phyloP scores from a whole-genome alignment of 1,284 basidiomycete species.

The Golubevia sp. region DNA sequence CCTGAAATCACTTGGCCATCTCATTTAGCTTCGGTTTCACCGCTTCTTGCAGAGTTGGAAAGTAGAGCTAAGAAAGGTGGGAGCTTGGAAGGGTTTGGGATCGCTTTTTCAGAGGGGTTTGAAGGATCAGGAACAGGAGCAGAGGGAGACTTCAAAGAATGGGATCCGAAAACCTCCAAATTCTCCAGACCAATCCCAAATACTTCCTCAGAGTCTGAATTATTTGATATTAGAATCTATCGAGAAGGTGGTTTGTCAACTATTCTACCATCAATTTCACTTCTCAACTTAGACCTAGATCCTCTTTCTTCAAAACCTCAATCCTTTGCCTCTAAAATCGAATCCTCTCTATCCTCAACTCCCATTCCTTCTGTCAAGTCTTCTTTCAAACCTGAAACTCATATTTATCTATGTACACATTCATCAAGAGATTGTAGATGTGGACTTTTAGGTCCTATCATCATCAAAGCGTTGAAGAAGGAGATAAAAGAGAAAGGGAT shows the following conservation, averaged over 20 bases:
- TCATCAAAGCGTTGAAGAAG: conserved; percentile 23
- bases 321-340: too few relatives aligned
- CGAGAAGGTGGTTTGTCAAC: too few relatives aligned
- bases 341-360: too few relatives aligned
- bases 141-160: conserved; percentile 10
- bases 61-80: conserved; percentile 31
- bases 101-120: conserved; percentile 33
- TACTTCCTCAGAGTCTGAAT: conserved; percentile 32
- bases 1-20: conserved; percentile 39
- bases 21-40: conserved; percentile 36
- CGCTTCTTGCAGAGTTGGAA: conserved; percentile 42
- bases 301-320: too few relatives aligned
- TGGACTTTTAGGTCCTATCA: conserved; percentile 34
- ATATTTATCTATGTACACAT: conserved; percentile 53
- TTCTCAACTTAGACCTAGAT: too few relatives aligned
- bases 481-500: conserved; percentile 13
- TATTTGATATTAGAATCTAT: too few relatives aligned
- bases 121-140: background rate
- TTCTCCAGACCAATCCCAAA: conserved; percentile 36
- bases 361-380: too few relatives aligned
- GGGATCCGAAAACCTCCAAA: conserved; percentile 35
- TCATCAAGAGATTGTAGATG: conserved; percentile 52
- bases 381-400: too few relatives aligned
- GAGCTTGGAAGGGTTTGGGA: conserved; percentile 39
- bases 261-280: too few relatives aligned